Conservation (phyloP, 2,329 filamentous ascomycete species). For the Penicillium sp. region DNA sequence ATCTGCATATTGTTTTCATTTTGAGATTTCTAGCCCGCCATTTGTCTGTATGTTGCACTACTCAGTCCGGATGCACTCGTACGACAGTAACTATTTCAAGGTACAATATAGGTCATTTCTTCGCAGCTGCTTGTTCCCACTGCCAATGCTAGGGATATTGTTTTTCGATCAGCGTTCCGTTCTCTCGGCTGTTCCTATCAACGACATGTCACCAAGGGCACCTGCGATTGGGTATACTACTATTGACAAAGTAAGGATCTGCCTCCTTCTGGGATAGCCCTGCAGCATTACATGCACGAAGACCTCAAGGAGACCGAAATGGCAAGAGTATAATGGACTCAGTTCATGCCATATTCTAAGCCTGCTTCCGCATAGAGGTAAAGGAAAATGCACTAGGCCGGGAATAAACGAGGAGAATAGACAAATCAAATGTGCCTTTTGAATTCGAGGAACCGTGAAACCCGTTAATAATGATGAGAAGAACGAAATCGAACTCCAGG, state of each 20-base stretch:
- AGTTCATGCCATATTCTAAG: not conserved
- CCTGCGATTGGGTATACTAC: too few species aligned
- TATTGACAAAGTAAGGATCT: too few species aligned
- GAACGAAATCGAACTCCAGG: conserved; percentile 10
- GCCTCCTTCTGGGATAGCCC: too few species aligned
- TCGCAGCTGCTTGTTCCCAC: not conserved
- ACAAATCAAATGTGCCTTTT: not conserved
- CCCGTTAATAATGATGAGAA: not conserved
- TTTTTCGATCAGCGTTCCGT: not conserved
- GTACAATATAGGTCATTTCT: not conserved
- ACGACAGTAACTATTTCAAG: not conserved
- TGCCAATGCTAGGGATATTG: conserved; percentile 21
- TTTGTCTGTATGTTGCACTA: not conserved
- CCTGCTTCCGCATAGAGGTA: not conserved
- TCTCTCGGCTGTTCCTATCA: too few species aligned
- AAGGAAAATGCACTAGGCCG: not conserved
- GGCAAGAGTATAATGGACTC: not conserved
- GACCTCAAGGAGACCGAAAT: too few species aligned
- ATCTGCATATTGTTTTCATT: not conserved
- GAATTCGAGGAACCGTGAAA: conserved; percentile 1
- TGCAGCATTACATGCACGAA: too few species aligned
- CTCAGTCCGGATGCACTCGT: not conserved
- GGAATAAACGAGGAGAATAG: not conserved
- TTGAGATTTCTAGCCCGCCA: not conserved
- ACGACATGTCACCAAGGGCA: too few species aligned